Base-by-base conservation (phyloP, 208 protist genomes). In the Wallacemonas sp. region DNA sequence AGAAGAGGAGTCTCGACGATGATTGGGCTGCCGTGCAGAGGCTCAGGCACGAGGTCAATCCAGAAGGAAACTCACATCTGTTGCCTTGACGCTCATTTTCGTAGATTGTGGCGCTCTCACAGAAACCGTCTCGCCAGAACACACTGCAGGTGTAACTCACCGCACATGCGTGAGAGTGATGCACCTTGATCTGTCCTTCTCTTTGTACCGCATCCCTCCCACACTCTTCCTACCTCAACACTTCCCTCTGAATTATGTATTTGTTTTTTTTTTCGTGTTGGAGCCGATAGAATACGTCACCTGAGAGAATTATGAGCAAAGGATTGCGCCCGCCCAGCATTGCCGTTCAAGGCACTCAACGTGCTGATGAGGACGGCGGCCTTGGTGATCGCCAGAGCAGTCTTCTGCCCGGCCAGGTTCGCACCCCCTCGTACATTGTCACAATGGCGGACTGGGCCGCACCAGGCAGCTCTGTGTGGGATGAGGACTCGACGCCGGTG, bases 371-470 rank as follows among this genome's bases (percentile, higher is more conserved):
- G 15, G 66, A 72, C 1, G n/a, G 26, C 38, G 51, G 36, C 27
- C 15, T 64, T 17, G 26, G 77, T 14, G 27, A 51, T 24, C 64
- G 77, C 0, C 45, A 80, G 49, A 79, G 49, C 45, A 90, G 84
- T 45, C 70, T 90, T 0, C 70, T 84, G 33, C 84, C 84, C 1
- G 80, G 84, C 17, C 68, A 82, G 70, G 70, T 90, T 42, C 77
- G 77, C 64, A 90, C 84, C 1, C 84, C 84, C 2, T 75, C 73
- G 0, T 66, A 70, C 61, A 49, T 82, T 0, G 58, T 83, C 19
- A 55, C 59, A 14, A 44, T 79, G 31, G 62, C 59, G 6, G 79
- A 86, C 68, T 90, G 84, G 84, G 78, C 77, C 0, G 80, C 80
- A 0, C 78, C 80, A 17, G 80, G 84, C 58, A 81, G 71, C 47